phyloP scores from a whole-genome alignment of 108 stramenopile species.

The Cyclotella atomus region DNA sequence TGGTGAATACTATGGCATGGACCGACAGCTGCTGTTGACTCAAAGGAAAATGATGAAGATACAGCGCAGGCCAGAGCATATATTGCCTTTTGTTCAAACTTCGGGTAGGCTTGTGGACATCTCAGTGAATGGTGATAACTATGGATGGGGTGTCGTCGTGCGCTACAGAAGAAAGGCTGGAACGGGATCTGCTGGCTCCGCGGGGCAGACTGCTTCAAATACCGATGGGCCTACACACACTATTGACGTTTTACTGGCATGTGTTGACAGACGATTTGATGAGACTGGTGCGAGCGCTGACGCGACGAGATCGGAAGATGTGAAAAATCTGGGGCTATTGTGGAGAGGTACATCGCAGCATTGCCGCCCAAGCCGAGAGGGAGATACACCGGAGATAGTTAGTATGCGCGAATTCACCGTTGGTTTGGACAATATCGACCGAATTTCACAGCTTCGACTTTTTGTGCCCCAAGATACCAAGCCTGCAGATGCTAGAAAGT shows the following conservation, averaged over 20 bases:
- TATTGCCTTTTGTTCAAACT: slow-evolving; percentile 90
- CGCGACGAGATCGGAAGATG: slow-evolving; percentile 64
- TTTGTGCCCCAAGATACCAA: slow-evolving; percentile 76
- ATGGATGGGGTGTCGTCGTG: slow-evolving; percentile 91
- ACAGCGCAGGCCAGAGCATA: slow-evolving; percentile 87
- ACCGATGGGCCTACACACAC: slow-evolving; percentile 61
- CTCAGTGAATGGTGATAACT: slow-evolving; percentile 78
- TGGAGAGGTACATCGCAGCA: slow-evolving; percentile 72
- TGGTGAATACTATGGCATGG: slow-evolving; percentile 83
- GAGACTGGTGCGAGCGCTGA: slow-evolving; percentile 42
- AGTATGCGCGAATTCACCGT: slow-evolving; percentile 83
- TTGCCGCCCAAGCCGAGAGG: slow-evolving; percentile 64
- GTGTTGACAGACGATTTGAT: slow-evolving; percentile 83
- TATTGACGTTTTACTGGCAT: slow-evolving; percentile 82
- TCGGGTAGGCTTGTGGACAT: slow-evolving; percentile 87
- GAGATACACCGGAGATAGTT: slow-evolving; percentile 53
- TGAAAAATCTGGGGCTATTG: slow-evolving; percentile 64
- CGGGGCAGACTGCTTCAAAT: slow-evolving; percentile 63
- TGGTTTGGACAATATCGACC: slow-evolving; percentile 73
- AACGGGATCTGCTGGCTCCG: slow-evolving; percentile 68
- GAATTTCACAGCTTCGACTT: slow-evolving; percentile 86
- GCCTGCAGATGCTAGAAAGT: slow-evolving; percentile 62
- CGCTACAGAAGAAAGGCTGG: slow-evolving; percentile 73
- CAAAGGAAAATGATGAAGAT: slow-evolving; percentile 77
- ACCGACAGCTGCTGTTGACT: slow-evolving; percentile 77